Evolutionary conservation across 179 eudicot genomes (phyloP).

Genomic region (Beta lomatogona): DNA sequence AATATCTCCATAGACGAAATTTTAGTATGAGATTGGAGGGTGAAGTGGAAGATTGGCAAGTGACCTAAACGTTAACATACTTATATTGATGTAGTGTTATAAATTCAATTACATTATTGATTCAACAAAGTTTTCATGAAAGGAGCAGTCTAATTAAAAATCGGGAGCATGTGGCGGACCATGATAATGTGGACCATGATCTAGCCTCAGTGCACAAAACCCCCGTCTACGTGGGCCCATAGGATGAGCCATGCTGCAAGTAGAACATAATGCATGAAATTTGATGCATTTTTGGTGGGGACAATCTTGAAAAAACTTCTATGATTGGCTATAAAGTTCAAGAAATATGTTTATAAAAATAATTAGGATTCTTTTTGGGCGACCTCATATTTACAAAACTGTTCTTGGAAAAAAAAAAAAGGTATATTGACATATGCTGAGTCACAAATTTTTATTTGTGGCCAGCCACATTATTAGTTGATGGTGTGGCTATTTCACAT

Average conservation of each 20-base stretch:
- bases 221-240: conserved; percentile 8
- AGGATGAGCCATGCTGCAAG: conserved; percentile 25
- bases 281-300: conserved; percentile 14
- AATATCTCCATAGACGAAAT: too few species aligned
- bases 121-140: neutral
- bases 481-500: too few species aligned
- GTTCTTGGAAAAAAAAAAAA: too few species aligned
- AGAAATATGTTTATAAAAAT: too few species aligned
- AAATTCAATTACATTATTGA: conserved; percentile 3
- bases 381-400: too few species aligned
- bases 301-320: neutral
- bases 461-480: too few species aligned
- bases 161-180: neutral
- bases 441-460: too few species aligned
- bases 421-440: too few species aligned
- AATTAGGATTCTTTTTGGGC: too few species aligned
- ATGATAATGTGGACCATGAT: conserved; percentile 15
- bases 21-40: too few species aligned
- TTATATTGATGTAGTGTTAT: neutral
- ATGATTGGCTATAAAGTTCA: conserved; percentile 17
- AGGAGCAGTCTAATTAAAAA: neutral
- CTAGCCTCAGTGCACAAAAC: neutral
- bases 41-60: too few species aligned
- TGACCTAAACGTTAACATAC: neutral
- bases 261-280: conserved; percentile 17